Evolutionary conservation across 2,329 filamentous ascomycete species (phyloP), one percentile per base, ranked within the genome.

Genomic region (Diaporthe nobilis): DNA sequence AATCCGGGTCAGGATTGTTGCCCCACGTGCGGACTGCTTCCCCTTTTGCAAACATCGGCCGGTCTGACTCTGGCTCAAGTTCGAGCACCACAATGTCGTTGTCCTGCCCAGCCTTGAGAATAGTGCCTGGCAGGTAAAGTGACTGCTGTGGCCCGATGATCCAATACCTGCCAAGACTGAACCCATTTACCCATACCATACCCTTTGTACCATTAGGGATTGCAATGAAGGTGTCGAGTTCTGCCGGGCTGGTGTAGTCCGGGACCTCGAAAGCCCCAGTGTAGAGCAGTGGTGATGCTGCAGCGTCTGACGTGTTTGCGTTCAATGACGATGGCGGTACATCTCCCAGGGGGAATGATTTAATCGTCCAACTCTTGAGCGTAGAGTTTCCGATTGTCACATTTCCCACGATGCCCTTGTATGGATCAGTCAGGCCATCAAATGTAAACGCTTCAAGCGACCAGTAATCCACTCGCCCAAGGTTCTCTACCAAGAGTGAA

Each of bases 391-490:
- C 85, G 2, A 89, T 75, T 0, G 82, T 86, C 1, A 89, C 85
- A 68, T 87, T 81, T 2, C 84, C 85, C 8, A 83, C 77, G 22
- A 89, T 85, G 0, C 88, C 88, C 77, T 89, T 89, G 31, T 81
- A 81, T 34, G 85, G 88, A 47, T 90, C 87, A 8, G 81, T 81
- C 13, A 88, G 81, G 7, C 81, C 79, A 3, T 84, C 83, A 65
- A 83, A 83, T 13, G 71, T 53, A 9, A 58, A 68, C 13, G 73
- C 68, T 34, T 75, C 76, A 10, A 75, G 63, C 22, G 76, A 77
- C 53, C 58, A 77, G 76, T 86, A 88, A 76, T 89, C 85, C 1
- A 88, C 86, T 3, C 88, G 84, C 1, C 87, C 88, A n/a, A 89
- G 82, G 68, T 89, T 89, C 79, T 90, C 88, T 1, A 88, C 84